A percentile compares a stretch with the other conserved stretches of the same genome.
phyloP scores from a whole-genome alignment of 306 rosid species.

The Gastrolobium bilobum region DNA sequence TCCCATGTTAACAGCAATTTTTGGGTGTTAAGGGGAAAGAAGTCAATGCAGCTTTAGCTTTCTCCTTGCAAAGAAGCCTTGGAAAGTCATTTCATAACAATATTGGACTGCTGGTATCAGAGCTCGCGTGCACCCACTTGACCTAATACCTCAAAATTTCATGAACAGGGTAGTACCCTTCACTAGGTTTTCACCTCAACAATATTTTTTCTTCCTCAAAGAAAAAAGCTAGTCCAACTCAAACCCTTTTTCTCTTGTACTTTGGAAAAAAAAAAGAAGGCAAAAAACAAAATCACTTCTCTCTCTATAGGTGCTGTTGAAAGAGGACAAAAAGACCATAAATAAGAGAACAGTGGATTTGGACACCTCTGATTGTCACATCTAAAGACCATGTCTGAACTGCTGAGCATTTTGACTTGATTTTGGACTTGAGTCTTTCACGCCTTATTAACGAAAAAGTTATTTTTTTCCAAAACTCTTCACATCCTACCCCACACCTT shows the following conservation, averaged over 20 bases:
- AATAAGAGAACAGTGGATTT: constrained; percentile 24
- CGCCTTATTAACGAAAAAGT: constrained; percentile 3
- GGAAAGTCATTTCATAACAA: no score
- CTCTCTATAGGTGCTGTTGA: background rate
- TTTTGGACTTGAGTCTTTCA: constrained; percentile 13
- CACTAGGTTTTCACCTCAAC: no score
- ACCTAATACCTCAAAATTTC: no score
- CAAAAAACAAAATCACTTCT: no score
- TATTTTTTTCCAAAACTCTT: background rate
- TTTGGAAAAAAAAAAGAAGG: no score
- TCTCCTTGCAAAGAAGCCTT: background rate
- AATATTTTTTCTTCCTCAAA: no score
- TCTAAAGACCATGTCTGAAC: constrained; percentile 33
- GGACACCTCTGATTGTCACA: constrained; percentile 36
- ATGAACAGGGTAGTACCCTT: no score
- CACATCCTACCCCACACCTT: background rate
- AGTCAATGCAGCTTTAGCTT: background rate
- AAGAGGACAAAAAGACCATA: constrained; percentile 36
- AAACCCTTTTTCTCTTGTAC: background rate
- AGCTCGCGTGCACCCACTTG: no score
- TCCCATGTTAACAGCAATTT: no score
- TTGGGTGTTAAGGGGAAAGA: no score
- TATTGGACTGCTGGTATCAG: no score
- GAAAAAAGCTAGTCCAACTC: no score
- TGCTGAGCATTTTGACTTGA: constrained; percentile 40